Conservation (phyloP, 139 green algal genomes). For the Chlorella sp. region DNA sequence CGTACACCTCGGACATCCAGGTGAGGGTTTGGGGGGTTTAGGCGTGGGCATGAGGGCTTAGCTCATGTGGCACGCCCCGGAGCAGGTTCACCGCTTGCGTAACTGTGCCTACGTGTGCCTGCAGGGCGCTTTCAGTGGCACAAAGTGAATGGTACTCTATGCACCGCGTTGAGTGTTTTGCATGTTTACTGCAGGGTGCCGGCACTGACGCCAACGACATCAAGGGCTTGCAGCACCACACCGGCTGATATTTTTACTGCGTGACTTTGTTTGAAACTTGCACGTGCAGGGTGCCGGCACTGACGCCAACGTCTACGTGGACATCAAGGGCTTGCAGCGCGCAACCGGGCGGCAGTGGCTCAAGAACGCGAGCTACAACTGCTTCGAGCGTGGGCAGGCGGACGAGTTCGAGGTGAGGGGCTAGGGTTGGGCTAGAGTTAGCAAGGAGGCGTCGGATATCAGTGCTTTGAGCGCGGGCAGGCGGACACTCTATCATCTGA, state of each 20-base stretch:
- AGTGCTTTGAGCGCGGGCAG: conserved; percentile 2
- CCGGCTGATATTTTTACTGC: neutral
- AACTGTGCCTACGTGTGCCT: neutral
- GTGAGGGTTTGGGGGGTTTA: too few species aligned
- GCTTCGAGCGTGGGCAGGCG: conserved; percentile 35
- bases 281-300: conserved; percentile 43
- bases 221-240: neutral
- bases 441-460: too few species aligned
- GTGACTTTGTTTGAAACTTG: neutral
- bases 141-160: neutral
- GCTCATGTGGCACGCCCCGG: neutral
- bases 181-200: too few species aligned
- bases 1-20: too few species aligned
- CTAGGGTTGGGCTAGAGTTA: neutral
- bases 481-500: too few species aligned
- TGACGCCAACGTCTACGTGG: conserved; percentile 54
- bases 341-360: conserved; percentile 14
- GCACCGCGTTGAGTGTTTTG: too few species aligned
- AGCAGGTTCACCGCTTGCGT: neutral
- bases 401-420: conserved; percentile 21
- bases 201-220: neutral
- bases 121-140: neutral
- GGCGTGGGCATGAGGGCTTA: neutral
- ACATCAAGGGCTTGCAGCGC: conserved; percentile 29
- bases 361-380: conserved; percentile 17